phyloP scores from a whole-genome alignment of 768 basidiomycete species.

The Lactarius sanguifluus region DNA sequence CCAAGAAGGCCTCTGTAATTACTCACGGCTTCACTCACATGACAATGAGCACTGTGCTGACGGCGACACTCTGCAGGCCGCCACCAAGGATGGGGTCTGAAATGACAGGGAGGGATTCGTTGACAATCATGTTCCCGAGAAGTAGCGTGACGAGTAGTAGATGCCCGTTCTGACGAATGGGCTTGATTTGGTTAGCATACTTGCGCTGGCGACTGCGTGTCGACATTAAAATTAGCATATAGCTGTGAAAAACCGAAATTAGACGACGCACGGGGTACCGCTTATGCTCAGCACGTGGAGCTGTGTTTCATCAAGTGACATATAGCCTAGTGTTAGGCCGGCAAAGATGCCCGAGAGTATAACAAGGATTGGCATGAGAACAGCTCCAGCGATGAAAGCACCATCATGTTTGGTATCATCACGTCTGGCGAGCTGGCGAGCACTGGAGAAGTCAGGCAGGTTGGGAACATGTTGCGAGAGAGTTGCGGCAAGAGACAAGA shows the following conservation, averaged over 20 bases:
- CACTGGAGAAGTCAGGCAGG: slow-evolving; percentile 6
- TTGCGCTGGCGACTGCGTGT: slow-evolving; percentile 66
- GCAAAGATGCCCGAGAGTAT: slow-evolving; percentile 84
- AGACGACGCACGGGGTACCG: slow-evolving; percentile 66
- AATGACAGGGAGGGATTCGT: slow-evolving; percentile 84
- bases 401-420: slow-evolving; percentile 30
- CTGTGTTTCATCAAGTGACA: slow-evolving; percentile 92
- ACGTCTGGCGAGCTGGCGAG: slow-evolving; percentile 38
- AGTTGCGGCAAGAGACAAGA: slow-evolving; percentile 28
- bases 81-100: slow-evolving; percentile 78
- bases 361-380: slow-evolving; percentile 83
- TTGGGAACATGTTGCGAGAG: slow-evolving; percentile 30
- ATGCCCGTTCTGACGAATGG: slow-evolving; percentile 82
- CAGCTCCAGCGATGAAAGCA: slow-evolving; percentile 43
- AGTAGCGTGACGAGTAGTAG: slow-evolving; percentile 79
- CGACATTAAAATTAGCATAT: slow-evolving; percentile 20
- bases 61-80: slow-evolving; percentile 72
- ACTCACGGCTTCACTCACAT: slow-evolving; percentile 55
- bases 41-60: slow-evolving; percentile 82
- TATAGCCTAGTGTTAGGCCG: slow-evolving; percentile 88
- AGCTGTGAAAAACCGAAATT: slow-evolving; percentile 15
- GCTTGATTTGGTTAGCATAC: slow-evolving; percentile 83
- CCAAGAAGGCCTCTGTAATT: not conserved
- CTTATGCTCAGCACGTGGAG: slow-evolving; percentile 83
- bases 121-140: slow-evolving; percentile 89